Percentiles rank a stretch among this genome's conserved stretches.
These are phyloP conservation scores for Helminthosporium solani DNA, from an alignment of 2,329 filamentous ascomycete species.

Conservation along the genomic window DNA sequence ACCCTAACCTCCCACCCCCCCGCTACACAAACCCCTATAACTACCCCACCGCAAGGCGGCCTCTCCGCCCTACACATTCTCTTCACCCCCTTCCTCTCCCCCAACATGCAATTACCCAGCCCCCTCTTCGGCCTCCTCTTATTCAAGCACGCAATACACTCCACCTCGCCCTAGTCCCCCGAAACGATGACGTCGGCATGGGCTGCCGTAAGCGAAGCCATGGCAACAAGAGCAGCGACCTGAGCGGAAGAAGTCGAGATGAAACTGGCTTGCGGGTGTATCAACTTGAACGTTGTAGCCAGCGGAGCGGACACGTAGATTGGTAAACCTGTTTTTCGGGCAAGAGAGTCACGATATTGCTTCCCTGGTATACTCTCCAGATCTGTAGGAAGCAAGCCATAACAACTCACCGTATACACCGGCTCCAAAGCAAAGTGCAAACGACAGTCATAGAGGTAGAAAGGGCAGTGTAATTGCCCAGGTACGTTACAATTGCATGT, in stretches of 20 bases:
- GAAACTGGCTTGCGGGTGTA: background rate
- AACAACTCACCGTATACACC: constrained; percentile 18
- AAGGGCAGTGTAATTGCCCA: too few relatives aligned
- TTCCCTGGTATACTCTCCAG: constrained; percentile 5
- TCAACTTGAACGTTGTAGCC: background rate
- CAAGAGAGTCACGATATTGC: constrained; percentile 1
- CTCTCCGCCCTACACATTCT: background rate
- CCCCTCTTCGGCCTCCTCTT: background rate
- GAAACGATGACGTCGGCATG: constrained; percentile 5
- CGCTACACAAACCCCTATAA: constrained; percentile 17
- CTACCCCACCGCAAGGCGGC: constrained; percentile 5
- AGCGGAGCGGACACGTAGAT: background rate
- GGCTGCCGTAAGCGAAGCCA: constrained; percentile 9
- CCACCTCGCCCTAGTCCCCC: constrained; percentile 10
- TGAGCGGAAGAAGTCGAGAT: constrained; percentile 3
- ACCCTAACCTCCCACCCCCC: constrained; percentile 22
- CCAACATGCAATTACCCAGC: background rate
- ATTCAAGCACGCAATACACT: background rate
- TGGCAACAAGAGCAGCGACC: constrained; percentile 12
- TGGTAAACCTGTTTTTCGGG: background rate
- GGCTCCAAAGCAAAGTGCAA: constrained; percentile 1
- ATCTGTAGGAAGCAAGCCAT: constrained; percentile 15
- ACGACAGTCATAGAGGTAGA: too few relatives aligned
- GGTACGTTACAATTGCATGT: too few relatives aligned
- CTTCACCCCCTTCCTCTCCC: background rate